Evolutionary conservation across 2,329 filamentous ascomycete genomes (phyloP), one percentile per base, ranked within the genome.

Genomic region (Scedosporium dehoogii): DNA sequence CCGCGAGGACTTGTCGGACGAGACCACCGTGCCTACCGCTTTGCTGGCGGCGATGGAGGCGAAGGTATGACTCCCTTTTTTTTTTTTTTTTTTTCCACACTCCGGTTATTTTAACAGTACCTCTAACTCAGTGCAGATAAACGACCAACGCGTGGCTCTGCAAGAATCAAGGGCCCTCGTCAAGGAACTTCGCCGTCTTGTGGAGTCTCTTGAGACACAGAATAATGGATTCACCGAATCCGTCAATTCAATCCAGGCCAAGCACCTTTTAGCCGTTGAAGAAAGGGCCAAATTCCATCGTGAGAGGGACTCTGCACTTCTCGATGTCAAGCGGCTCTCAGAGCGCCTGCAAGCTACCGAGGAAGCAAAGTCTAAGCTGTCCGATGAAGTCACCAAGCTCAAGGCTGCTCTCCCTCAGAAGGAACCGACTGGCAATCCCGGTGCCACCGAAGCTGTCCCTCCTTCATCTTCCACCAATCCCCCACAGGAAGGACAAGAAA

Each of bases 251-350:
- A 76, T 84, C 3, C 78, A 83, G 59, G 69, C 72, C 6, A 76
- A 75, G 53, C 80, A 79, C 63, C 77, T 80, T 65, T 74, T 74
- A 14, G 81, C 83, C 2, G 69, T 85, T 4, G 72, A 78, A 63
- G 83, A 86, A 23, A 79, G 81, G 41, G 74, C 73, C 41, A 68
- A 67, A 4, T 81, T 80, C 48, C 77, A 84, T 66, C 73, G 70
- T 21, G 75, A 84, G 38, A 76, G 76, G 53, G 69, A 72, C 7
- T 51, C 64, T 6, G 68, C 69, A 0, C 65, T 70, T 48, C 72
- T 70, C 44, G 72, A 78, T 57, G 70, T 75, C 1, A 75, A 77
- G 44, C 73, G 53, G 25, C 61, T 66, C 16, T 61, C 61, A 41
- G 48, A 61, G 14, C 58, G 63, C 29, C 69, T 81, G 1, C 76